A percentile compares a stretch with the other conserved stretches of the same genome.
Conservation (phyloP, 2,329 filamentous ascomycete genomes). For the Apiospora saccharicola region DNA sequence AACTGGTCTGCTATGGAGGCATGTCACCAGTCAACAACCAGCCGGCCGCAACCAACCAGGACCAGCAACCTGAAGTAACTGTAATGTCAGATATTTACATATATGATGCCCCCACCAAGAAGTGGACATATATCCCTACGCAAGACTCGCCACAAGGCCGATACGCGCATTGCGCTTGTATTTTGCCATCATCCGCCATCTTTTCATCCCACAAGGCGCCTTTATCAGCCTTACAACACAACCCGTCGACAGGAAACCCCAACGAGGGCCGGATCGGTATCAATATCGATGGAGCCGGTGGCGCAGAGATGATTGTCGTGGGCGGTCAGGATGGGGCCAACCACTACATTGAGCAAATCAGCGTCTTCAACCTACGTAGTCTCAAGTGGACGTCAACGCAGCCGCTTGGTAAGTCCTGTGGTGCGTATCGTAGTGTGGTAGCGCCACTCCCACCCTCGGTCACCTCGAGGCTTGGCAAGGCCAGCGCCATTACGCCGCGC, state of each 20-base stretch:
- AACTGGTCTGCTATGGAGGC: constrained; percentile 96
- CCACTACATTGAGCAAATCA: constrained; percentile 98
- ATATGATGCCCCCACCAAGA: constrained; percentile 82
- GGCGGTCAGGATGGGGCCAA: constrained; percentile 97
- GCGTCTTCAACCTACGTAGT: constrained; percentile 94
- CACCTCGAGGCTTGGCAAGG: constrained; percentile 70
- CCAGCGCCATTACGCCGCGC: constrained; percentile 52
- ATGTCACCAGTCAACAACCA: constrained; percentile 82
- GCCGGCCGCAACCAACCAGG: constrained; percentile 54
- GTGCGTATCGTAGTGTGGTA: constrained; percentile 94
- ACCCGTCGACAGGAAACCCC: constrained; percentile 80
- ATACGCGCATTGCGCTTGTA: constrained; percentile 95
- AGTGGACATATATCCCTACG: constrained; percentile 85
- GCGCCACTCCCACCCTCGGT: constrained; percentile 77
- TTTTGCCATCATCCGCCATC: constrained; percentile 84
- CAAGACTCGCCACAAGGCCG: constrained; percentile 88
- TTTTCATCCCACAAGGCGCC: constrained; percentile 88
- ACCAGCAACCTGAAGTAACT: constrained; percentile 80
- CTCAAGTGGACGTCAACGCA: constrained; percentile 95
- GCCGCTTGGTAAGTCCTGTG: constrained; percentile 87
- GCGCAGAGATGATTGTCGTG: constrained; percentile 96
- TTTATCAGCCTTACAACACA: constrained; percentile 87
- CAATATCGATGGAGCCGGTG: constrained; percentile 87
- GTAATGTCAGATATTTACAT: constrained; percentile 99
- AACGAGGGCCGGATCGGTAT: constrained; percentile 90